Evolutionary conservation across 108 stramenopile genomes (phyloP).

Genomic region (Nannochloropsis gaditana): DNA sequence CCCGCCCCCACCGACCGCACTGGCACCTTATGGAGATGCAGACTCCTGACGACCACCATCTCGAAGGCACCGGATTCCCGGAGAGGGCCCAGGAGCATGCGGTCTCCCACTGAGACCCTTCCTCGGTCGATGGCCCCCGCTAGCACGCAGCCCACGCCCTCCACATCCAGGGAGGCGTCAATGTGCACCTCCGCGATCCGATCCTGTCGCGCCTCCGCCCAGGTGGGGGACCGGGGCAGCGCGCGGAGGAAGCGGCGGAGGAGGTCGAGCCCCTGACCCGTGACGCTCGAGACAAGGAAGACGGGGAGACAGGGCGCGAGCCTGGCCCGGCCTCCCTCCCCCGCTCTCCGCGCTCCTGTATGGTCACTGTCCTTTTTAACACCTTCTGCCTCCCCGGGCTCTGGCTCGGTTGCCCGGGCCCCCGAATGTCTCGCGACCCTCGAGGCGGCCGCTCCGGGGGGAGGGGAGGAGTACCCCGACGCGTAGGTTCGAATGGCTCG

Average conservation of each 20-base stretch:
- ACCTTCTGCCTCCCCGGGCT: no score
- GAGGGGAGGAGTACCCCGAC: neutral
- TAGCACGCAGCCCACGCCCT: neutral
- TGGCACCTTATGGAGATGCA: conserved; percentile 17
- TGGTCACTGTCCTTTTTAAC: no score
- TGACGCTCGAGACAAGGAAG: neutral
- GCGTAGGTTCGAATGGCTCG: neutral
- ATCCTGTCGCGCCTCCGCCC: neutral
- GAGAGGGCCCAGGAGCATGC: neutral
- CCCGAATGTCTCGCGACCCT: no score
- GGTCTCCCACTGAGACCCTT: neutral
- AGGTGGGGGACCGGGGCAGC: neutral
- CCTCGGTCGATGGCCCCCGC: neutral
- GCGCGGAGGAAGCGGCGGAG: neutral
- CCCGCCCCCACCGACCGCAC: neutral
- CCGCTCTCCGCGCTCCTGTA: no score
- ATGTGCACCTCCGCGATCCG: neutral
- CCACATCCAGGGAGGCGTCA: neutral
- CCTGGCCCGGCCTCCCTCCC: neutral
- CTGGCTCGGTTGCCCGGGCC: no score
- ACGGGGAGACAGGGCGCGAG: neutral
- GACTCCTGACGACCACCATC: neutral
- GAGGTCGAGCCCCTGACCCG: neutral
- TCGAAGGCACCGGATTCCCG: neutral
- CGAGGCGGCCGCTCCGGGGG: no score